Percentiles rank a stretch among this genome's conserved stretches.
phyloP scores from a whole-genome alignment of 1,284 basidiomycete genomes.

The Trichosporon ovoides region DNA sequence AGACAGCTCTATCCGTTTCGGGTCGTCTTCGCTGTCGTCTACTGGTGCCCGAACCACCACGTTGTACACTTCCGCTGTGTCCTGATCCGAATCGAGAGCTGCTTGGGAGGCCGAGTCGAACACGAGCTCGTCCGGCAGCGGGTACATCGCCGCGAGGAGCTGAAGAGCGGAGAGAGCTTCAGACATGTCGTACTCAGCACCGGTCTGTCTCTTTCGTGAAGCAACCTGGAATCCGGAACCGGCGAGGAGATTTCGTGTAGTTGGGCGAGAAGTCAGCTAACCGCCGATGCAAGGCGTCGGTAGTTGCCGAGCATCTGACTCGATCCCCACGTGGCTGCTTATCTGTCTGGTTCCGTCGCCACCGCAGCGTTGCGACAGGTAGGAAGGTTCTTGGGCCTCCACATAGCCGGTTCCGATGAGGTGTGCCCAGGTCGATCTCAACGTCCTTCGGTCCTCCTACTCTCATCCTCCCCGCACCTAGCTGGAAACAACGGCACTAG shows the following conservation, averaged over 20 bases:
- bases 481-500: too few relatives aligned
- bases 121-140: slow-evolving; percentile 32
- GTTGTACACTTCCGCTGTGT: slow-evolving; percentile 2
- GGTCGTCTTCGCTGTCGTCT: slow-evolving; percentile 7
- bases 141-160: slow-evolving; percentile 44
- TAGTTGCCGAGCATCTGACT: background rate
- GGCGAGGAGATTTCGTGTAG: too few relatives aligned
- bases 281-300: too few relatives aligned
- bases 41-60: slow-evolving; percentile 13
- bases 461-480: too few relatives aligned
- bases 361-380: background rate
- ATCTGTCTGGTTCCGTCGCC: background rate
- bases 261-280: too few relatives aligned
- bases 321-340: background rate
- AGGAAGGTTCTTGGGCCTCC: background rate
- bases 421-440: too few relatives aligned
- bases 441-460: too few relatives aligned
- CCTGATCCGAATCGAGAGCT: slow-evolving; percentile 6
- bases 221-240: too few relatives aligned
- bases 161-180: slow-evolving; percentile 25
- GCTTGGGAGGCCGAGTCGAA: slow-evolving; percentile 18
- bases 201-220: too few relatives aligned
- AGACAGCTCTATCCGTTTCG: slow-evolving; percentile 1
- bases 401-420: background rate
- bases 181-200: background rate